Percentiles rank a stretch among this genome's conserved stretches.
Evolutionary conservation across 148 eudicot species (phyloP).

Genomic region (Heliamphora exappendiculata): DNA sequence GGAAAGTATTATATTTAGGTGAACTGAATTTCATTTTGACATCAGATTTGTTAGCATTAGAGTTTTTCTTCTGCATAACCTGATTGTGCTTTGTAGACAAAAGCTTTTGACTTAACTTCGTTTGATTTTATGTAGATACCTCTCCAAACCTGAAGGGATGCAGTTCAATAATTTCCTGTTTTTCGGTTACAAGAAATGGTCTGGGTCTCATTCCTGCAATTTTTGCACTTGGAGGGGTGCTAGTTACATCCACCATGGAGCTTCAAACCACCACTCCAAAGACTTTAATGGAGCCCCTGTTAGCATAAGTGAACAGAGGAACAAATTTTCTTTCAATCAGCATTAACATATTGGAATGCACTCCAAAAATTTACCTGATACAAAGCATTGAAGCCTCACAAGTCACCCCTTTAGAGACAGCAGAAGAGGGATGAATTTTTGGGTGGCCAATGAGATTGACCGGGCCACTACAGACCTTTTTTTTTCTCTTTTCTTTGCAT

Average conservation of each 20-base stretch:
- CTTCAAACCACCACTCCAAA: constrained; percentile 33
- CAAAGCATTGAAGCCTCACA: background rate
- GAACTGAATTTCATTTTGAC: no score
- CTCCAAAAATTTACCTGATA: background rate
- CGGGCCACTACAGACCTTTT: background rate
- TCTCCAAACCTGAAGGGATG: constrained; percentile 30
- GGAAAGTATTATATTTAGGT: no score
- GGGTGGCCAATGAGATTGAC: background rate
- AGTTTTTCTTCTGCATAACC: background rate
- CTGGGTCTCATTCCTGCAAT: constrained; percentile 70
- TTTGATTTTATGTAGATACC: constrained; percentile 34
- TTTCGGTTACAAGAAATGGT: constrained; percentile 50
- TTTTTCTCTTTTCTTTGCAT: background rate
- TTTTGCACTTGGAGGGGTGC: constrained; percentile 51
- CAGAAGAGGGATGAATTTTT: background rate
- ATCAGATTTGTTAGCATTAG: background rate
- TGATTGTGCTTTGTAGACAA: background rate
- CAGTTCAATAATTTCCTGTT: constrained; percentile 19
- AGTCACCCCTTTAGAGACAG: no score
- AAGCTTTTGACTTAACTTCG: background rate
- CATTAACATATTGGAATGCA: background rate
- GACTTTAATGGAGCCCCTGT: constrained; percentile 40
- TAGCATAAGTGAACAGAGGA: constrained; percentile 27
- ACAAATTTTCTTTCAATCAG: background rate
- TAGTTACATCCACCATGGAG: constrained; percentile 51